Evolutionary conservation across 345 rosid genomes (phyloP), one percentile per base, ranked within the genome.

Genomic region (Murraya paniculata): DNA sequence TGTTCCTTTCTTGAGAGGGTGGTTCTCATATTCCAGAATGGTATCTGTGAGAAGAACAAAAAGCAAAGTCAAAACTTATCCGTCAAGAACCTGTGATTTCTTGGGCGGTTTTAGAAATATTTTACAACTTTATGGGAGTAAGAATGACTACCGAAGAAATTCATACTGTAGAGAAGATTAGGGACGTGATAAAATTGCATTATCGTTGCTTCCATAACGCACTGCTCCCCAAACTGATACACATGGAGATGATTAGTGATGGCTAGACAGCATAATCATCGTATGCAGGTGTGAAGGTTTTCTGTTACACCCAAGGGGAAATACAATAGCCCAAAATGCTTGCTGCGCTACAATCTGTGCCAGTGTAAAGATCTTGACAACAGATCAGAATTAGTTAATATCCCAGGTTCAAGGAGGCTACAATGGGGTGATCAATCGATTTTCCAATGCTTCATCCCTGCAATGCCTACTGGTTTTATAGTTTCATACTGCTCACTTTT

Each of bases 21-120:
- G 84, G 87, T 84, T 80, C 73, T 79, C 85, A 11, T 83, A 79
- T 76, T 84, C 89, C 53, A 84, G 84, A 72, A 72, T 87, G 57
- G 78, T 80, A 45, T 75, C 73, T 13, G 41, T 2, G 18, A 83
- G 81, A 78, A 79, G 77, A 65, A 73, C 68, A 33, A 81, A 67
- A 62, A 56, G 75, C 9, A 69, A 71, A 62, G 78, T 61, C 56
- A 80, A 45, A 31, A 25, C 64, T 64, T 70, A 77, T 55, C 76
- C 79, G 9, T 79, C 88, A 35, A 81, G 68, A 68, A 61, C 72
- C 2, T 78, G 77, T 59, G 76, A 81, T 71, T 77, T 89, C 60
- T 80, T 82, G 58, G 48, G 61, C 33, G 75, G 81, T 74, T 62
- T 87, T 66, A 85, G 82, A 79, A 86, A 87, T 76, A 78, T 91